Conservation (phyloP, 305 asterid genomes). For the Ajuga reptans region DNA sequence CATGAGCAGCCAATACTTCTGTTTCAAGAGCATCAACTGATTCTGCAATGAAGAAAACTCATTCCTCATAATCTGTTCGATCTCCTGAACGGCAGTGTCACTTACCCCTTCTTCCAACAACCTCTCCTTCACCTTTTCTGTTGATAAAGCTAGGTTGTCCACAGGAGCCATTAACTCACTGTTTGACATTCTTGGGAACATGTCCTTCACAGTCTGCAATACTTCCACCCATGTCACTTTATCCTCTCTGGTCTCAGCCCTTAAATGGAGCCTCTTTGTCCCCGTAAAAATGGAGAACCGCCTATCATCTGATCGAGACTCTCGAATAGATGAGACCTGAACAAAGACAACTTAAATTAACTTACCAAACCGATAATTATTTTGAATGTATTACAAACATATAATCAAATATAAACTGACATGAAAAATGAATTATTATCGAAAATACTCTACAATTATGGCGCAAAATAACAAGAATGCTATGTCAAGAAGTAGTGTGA, state of each 20-base stretch:
- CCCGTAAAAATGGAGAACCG: slow-evolving; percentile 94
- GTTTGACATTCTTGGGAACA: slow-evolving; percentile 95
- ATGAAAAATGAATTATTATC: neutral
- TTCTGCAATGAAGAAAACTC: slow-evolving; percentile 77
- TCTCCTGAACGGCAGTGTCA: slow-evolving; percentile 68
- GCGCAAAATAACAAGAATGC: neutral
- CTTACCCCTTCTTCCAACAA: slow-evolving; percentile 66
- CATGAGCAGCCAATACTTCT: slow-evolving; percentile 76
- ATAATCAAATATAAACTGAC: neutral
- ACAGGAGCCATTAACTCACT: slow-evolving; percentile 91
- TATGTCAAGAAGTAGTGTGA: neutral
- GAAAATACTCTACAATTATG: neutral
- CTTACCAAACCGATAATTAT: neutral
- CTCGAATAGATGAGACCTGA: slow-evolving; percentile 86
- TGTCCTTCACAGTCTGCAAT: slow-evolving; percentile 80
- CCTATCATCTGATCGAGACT: slow-evolving; percentile 87
- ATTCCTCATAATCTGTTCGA: slow-evolving; percentile 71
- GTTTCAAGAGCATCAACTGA: slow-evolving; percentile 69
- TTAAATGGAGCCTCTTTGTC: slow-evolving; percentile 83
- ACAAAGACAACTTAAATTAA: neutral
- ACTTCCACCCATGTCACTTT: slow-evolving; percentile 82
- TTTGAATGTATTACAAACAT: neutral
- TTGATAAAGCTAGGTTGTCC: slow-evolving; percentile 57
- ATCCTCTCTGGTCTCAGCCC: slow-evolving; percentile 90
- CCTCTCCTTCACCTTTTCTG: slow-evolving; percentile 70